Evolutionary conservation across 2,329 filamentous ascomycete species (phyloP).

Genomic region (Zalaria obscura): DNA sequence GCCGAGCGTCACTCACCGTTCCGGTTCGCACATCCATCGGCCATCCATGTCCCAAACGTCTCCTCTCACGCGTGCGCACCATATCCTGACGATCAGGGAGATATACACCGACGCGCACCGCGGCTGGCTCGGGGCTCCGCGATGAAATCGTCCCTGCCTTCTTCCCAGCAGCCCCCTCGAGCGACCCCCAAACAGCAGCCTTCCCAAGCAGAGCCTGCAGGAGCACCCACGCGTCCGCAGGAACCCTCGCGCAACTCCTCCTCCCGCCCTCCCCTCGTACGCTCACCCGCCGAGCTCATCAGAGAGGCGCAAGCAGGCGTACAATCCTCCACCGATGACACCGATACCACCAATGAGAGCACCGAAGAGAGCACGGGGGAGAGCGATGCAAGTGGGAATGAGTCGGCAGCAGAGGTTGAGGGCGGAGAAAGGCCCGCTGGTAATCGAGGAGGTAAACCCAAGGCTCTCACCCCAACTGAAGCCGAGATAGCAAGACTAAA

Average conservation of each 20-base stretch:
- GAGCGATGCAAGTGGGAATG: neutral
- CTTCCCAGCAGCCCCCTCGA: no score
- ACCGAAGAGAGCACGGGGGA: neutral
- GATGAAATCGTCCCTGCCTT: neutral
- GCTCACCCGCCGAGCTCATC: neutral
- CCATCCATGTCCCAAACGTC: no score
- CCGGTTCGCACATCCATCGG: no score
- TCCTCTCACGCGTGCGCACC: no score
- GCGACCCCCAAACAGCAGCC: neutral
- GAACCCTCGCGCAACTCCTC: neutral
- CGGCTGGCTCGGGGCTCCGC: neutral
- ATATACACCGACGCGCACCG: no score
- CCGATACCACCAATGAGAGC: neutral
- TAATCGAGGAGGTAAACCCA: no score
- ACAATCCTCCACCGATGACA: neutral
- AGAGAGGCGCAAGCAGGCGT: neutral
- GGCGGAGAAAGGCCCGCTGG: neutral
- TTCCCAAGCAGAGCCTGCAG: neutral
- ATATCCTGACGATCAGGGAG: no score
- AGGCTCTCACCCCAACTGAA: slow-evolving; percentile 9
- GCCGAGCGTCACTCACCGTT: no score
- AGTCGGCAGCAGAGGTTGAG: neutral
- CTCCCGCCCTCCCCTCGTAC: neutral
- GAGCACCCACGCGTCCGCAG: neutral
- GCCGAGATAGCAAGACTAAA: slow-evolving; percentile 19